Conservation (phyloP, 202 grass and related monocot species). For the Hordeum pubiflorum region DNA sequence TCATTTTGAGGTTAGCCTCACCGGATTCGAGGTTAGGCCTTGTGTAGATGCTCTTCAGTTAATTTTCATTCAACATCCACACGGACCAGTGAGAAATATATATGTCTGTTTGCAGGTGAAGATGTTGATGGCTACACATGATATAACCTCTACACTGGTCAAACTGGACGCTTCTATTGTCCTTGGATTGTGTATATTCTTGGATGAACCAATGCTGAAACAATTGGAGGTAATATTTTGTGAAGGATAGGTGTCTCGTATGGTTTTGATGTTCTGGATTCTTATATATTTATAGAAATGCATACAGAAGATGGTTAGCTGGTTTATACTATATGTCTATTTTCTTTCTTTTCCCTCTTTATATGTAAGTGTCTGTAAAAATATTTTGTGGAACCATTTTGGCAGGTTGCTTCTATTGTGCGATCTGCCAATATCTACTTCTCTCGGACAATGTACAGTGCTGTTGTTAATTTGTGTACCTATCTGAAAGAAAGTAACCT, state of each 20-base stretch:
- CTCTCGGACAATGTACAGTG: slow-evolving; percentile 53
- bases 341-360: background rate
- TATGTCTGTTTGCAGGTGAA: slow-evolving; percentile 52
- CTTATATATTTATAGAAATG: slow-evolving; percentile 12
- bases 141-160: slow-evolving; percentile 41
- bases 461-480: slow-evolving; percentile 40
- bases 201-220: slow-evolving; percentile 76
- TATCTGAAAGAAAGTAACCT: slow-evolving; percentile 29
- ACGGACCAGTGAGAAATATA: slow-evolving; percentile 19
- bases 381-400: slow-evolving; percentile 11
- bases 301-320: slow-evolving; percentile 1
- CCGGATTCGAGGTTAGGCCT: slow-evolving; percentile 56
- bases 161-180: slow-evolving; percentile 58
- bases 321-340: slow-evolving; percentile 18
- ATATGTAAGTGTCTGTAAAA: slow-evolving; percentile 15
- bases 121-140: slow-evolving; percentile 35
- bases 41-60: slow-evolving; percentile 16
- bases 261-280: slow-evolving; percentile 23
- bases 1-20: slow-evolving; percentile 69
- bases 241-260: background rate
- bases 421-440: slow-evolving; percentile 53
- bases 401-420: slow-evolving; percentile 54
- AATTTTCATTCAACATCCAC: slow-evolving; percentile 30
- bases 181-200: slow-evolving; percentile 51
- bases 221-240: slow-evolving; percentile 63